Percentiles rank a stretch among this genome's conserved stretches.
phyloP scores from a whole-genome alignment of 1,139 yeast species.

The Lodderomyces jiufengensis region DNA sequence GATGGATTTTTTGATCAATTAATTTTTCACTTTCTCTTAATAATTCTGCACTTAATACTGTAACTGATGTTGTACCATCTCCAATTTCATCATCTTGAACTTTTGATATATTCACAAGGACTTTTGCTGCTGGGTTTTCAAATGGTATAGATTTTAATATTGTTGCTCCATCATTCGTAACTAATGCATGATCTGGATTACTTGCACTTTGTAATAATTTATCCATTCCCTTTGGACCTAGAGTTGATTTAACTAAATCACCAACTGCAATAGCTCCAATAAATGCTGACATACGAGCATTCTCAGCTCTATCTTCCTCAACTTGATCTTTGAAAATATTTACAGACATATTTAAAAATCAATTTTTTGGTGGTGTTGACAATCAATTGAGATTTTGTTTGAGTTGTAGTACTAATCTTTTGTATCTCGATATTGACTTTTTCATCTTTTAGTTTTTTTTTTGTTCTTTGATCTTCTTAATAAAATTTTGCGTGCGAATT shows the following conservation, averaged over 20 bases:
- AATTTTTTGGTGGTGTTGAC: background rate
- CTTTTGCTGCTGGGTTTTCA: slow-evolving; percentile 98
- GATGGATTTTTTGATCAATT: slow-evolving; percentile 91
- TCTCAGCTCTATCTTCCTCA: slow-evolving; percentile 95
- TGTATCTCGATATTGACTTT: background rate
- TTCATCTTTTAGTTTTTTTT: slow-evolving; percentile 2
- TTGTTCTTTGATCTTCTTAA: background rate
- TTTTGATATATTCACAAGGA: slow-evolving; percentile 88
- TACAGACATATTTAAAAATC: slow-evolving; percentile 52
- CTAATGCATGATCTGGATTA: slow-evolving; percentile 65
- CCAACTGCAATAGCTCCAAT: slow-evolving; percentile 99
- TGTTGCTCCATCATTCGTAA: slow-evolving; percentile 98
- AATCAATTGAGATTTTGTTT: background rate
- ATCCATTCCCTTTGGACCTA: slow-evolving; percentile 99
- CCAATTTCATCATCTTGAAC: slow-evolving; percentile 99
- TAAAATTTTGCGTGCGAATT: background rate
- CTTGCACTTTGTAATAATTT: slow-evolving; percentile 86
- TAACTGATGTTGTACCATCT: slow-evolving; percentile 98
- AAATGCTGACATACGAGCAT: slow-evolving; percentile 94
- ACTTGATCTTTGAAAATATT: slow-evolving; percentile 97
- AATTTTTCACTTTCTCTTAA: slow-evolving; percentile 93
- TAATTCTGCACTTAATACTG: slow-evolving; percentile 87
- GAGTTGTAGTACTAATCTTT: background rate
- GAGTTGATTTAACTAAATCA: slow-evolving; percentile 89
- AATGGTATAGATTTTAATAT: slow-evolving; percentile 90